Evolutionary conservation across 139 green algal species (phyloP).

Genomic region (Chlamydomonas incerta): DNA sequence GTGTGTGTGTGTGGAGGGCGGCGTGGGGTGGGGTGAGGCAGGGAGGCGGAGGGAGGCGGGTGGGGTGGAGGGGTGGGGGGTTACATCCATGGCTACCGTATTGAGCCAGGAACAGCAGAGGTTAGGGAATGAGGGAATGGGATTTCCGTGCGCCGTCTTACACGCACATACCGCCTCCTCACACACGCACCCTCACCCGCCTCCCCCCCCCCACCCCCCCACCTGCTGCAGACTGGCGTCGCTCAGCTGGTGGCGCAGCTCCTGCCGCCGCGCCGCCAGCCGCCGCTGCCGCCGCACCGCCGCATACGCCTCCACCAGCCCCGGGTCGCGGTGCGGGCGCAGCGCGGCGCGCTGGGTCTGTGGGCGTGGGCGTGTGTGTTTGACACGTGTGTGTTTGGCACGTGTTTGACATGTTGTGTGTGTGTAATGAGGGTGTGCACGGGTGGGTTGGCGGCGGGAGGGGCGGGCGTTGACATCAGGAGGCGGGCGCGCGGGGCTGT

Average conservation of each 20-base stretch:
- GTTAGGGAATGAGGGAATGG: too few species aligned
- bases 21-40: background rate
- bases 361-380: background rate
- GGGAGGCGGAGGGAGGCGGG: background rate
- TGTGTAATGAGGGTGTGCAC: too few species aligned
- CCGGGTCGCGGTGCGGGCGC: conserved; percentile 63
- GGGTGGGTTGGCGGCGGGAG: too few species aligned
- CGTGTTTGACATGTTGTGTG: too few species aligned
- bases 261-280: conserved; percentile 55
- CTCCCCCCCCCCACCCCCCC: background rate
- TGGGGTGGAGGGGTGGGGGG: too few species aligned
- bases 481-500: too few species aligned
- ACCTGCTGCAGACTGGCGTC: conserved; percentile 83
- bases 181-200: background rate
- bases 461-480: too few species aligned
- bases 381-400: too few species aligned
- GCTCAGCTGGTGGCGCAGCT: conserved; percentile 69
- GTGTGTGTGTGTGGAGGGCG: background rate
- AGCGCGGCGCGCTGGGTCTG: conserved; percentile 53
- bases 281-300: conserved; percentile 37
- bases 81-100: too few species aligned
- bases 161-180: too few species aligned
- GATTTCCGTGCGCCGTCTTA: too few species aligned
- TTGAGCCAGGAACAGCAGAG: too few species aligned
- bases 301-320: conserved; percentile 10